These are phyloP conservation scores for Leishmania gerbilli DNA, from an alignment of 208 protist genomes.

Conservation along the genomic window DNA sequence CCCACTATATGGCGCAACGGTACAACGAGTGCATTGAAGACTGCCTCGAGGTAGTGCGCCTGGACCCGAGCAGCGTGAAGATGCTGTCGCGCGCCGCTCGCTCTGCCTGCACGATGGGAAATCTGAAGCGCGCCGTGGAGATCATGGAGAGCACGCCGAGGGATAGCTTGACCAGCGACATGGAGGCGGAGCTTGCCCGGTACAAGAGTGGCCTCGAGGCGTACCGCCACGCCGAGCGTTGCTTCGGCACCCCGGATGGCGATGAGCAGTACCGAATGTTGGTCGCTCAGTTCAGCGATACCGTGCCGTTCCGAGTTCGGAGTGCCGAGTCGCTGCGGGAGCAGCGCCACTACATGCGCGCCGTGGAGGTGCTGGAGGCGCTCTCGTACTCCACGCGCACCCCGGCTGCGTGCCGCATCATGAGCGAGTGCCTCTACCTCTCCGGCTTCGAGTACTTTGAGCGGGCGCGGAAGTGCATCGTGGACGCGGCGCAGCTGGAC, in stretches of 20 bases:
- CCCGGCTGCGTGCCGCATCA: conserved; percentile 52
- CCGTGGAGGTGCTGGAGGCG: conserved; percentile 69
- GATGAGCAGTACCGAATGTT: conserved; percentile 85
- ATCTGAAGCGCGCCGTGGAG: conserved; percentile 62
- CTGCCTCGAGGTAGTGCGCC: conserved; percentile 71
- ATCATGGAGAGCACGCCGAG: conserved; percentile 60
- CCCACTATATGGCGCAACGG: conserved; percentile 85
- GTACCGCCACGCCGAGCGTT: conserved; percentile 56
- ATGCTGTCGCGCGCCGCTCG: conserved; percentile 79
- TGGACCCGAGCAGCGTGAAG: conserved; percentile 75
- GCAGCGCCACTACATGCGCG: conserved; percentile 63
- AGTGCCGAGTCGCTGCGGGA: conserved; percentile 75
- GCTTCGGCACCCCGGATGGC: conserved; percentile 76
- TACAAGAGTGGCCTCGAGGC: conserved; percentile 67
- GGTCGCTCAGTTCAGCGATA: conserved; percentile 78
- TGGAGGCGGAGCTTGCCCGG: conserved; percentile 50
- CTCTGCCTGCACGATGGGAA: conserved; percentile 77
- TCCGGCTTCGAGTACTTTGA: conserved; percentile 90
- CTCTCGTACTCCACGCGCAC: conserved; percentile 52
- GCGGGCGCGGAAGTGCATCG: conserved; percentile 51
- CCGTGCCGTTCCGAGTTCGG: conserved; percentile 72
- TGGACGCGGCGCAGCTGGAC: conserved; percentile 63
- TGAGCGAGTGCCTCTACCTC: conserved; percentile 79
- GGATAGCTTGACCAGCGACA: conserved; percentile 36
- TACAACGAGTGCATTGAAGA: conserved; percentile 83